A percentile compares a stretch with the other conserved stretches of the same genome.
These are phyloP conservation scores for Thielaviopsis euricoi DNA, from an alignment of 2,329 filamentous ascomycete genomes.

Conservation along the genomic window DNA sequence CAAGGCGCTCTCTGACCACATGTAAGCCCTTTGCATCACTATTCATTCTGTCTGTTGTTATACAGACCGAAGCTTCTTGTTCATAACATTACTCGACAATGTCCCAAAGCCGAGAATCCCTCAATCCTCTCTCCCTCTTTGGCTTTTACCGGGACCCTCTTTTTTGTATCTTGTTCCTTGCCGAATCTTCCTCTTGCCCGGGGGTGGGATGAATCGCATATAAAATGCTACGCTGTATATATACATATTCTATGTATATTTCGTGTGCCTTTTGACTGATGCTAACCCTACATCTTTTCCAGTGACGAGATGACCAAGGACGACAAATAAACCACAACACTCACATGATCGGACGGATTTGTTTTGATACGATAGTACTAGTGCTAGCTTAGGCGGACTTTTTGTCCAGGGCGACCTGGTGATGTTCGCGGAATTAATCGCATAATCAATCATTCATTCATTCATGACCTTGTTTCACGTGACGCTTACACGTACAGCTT, in stretches of 20 bases:
- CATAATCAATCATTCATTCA: too few species aligned
- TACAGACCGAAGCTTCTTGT: too few species aligned
- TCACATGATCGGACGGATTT: neutral
- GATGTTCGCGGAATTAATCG: too few species aligned
- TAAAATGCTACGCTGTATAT: neutral
- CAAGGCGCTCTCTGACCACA: slow-evolving; percentile 69
- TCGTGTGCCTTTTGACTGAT: neutral
- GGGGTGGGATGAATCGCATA: neutral
- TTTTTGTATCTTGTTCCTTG: neutral
- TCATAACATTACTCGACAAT: too few species aligned
- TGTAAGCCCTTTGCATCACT: slow-evolving; percentile 39
- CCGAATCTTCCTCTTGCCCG: neutral
- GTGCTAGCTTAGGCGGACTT: neutral
- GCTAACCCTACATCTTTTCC: slow-evolving; percentile 8
- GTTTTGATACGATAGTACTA: neutral
- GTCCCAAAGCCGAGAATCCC: neutral
- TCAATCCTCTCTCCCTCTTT: neutral
- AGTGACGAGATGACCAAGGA: slow-evolving; percentile 65
- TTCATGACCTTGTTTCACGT: too few species aligned
- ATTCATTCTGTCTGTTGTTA: neutral
- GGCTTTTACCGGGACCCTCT: neutral
- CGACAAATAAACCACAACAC: slow-evolving; percentile 33
- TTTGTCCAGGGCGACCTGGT: neutral
- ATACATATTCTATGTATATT: too few species aligned
- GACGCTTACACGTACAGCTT: too few species aligned